Conservation (phyloP, 2,329 filamentous ascomycete genomes). For the Cladosporium austrohemisphaericum region DNA sequence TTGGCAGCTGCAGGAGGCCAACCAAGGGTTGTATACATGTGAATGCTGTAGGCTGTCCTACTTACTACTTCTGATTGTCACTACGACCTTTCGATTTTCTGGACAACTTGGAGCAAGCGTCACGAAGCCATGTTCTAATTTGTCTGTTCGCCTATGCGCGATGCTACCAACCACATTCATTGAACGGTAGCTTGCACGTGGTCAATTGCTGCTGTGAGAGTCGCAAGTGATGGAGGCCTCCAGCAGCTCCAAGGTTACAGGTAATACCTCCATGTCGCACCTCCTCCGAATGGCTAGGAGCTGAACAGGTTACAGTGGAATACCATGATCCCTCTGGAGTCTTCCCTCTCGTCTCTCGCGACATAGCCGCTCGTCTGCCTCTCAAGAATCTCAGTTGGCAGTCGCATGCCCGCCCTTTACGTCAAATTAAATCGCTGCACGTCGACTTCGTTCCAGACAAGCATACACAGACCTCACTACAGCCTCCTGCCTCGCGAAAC, state of each 20-base stretch:
- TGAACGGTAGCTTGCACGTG: slow-evolving; percentile 1
- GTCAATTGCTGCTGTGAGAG: slow-evolving; percentile 17
- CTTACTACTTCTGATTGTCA: no score
- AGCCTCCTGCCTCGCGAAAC: slow-evolving; percentile 13
- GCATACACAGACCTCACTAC: slow-evolving; percentile 24
- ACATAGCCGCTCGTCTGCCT: slow-evolving; percentile 74
- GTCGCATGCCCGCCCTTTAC: slow-evolving; percentile 81
- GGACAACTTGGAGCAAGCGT: not conserved
- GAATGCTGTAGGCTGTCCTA: no score
- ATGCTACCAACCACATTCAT: slow-evolving; percentile 25
- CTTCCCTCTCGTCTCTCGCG: slow-evolving; percentile 74
- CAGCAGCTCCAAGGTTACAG: slow-evolving; percentile 50
- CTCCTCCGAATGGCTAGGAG: not conserved
- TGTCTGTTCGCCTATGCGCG: slow-evolving; percentile 21
- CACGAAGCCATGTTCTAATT: not conserved
- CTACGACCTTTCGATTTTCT: no score
- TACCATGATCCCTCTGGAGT: slow-evolving; percentile 91
- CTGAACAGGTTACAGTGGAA: slow-evolving; percentile 62
- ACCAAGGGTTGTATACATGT: no score
- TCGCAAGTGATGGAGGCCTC: slow-evolving; percentile 34
- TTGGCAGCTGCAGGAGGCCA: not conserved
- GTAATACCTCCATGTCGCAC: slow-evolving; percentile 25
- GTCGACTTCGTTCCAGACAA: slow-evolving; percentile 70
- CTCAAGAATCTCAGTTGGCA: slow-evolving; percentile 96
- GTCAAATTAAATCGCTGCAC: slow-evolving; percentile 90